Evolutionary conservation across 345 rosid genomes (phyloP).

Genomic region (Pistacia atlantica): DNA sequence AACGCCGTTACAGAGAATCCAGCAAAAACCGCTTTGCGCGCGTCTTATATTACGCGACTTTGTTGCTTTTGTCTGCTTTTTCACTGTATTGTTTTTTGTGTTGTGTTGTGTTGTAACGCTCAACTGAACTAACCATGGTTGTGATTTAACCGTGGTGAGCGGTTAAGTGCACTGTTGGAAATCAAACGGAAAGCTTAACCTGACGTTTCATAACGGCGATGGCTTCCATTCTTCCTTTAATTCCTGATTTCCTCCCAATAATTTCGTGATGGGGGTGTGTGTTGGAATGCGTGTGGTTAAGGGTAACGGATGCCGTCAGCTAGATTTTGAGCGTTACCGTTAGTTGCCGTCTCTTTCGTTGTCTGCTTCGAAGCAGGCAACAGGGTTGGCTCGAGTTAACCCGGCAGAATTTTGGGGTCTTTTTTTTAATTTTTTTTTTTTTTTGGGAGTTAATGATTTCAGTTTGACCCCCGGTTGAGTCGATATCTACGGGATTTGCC

Average conservation of each 20-base stretch:
- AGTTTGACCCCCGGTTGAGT: conserved; percentile 14
- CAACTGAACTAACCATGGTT: conserved; percentile 38
- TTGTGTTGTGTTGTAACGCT: conserved; percentile 25
- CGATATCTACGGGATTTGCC: conserved; percentile 28
- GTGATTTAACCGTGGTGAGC: conserved; percentile 20
- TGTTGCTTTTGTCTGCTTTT: conserved; percentile 22
- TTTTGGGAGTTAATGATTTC: neutral
- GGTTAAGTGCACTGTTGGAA: conserved; percentile 24
- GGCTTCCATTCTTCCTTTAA: neutral
- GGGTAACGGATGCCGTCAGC: conserved; percentile 31
- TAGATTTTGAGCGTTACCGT: conserved; percentile 29
- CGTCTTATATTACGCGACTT: conserved; percentile 46
- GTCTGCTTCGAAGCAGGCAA: conserved; percentile 74
- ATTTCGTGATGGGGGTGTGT: neutral
- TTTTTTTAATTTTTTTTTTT: neutral
- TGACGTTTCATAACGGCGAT: conserved; percentile 15
- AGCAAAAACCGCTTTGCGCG: conserved; percentile 32
- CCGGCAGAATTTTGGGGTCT: conserved; percentile 49
- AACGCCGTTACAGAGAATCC: conserved; percentile 46
- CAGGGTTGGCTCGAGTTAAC: conserved; percentile 55
- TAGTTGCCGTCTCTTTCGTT: conserved; percentile 50
- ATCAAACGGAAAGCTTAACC: conserved; percentile 19
- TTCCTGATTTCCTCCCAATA: neutral
- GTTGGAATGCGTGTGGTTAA: conserved; percentile 34
- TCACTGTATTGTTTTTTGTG: conserved; percentile 16